phyloP scores from a whole-genome alignment of 495 filamentous ascomycete genomes.

The Aspergillus cavernicola region DNA sequence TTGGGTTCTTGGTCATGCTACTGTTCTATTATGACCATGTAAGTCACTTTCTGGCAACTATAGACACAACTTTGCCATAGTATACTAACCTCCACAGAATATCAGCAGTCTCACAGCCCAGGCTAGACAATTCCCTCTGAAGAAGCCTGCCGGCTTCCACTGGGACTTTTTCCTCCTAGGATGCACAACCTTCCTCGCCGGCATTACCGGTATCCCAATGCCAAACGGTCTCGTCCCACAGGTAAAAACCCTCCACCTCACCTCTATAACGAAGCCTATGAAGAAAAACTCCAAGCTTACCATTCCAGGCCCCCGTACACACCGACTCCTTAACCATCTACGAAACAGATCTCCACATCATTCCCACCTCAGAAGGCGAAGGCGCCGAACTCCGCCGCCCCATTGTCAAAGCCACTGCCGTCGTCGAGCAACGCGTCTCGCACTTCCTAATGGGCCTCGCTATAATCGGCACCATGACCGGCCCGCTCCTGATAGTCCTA shows the following conservation, averaged over 20 bases:
- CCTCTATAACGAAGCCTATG: no score
- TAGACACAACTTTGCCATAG: background rate
- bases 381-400: slow-evolving; percentile 51
- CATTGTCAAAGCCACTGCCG: slow-evolving; percentile 51
- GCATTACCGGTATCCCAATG: slow-evolving; percentile 73
- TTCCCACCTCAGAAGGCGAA: slow-evolving; percentile 44
- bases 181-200: slow-evolving; percentile 71
- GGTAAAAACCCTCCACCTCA: slow-evolving; percentile 1
- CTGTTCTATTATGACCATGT: slow-evolving; percentile 80
- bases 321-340: slow-evolving; percentile 48
- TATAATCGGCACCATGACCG: slow-evolving; percentile 77
- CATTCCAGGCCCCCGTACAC: slow-evolving; percentile 80
- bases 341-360: slow-evolving; percentile 58
- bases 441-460: slow-evolving; percentile 75
- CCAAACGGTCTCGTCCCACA: slow-evolving; percentile 87
- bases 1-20: slow-evolving; percentile 72
- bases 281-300: no score
- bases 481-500: slow-evolving; percentile 69
- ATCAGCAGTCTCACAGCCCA: slow-evolving; percentile 72
- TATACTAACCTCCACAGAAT: slow-evolving; percentile 35
- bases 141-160: slow-evolving; percentile 83
- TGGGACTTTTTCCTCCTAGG: slow-evolving; percentile 88
- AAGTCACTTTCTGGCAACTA: background rate
- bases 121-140: slow-evolving; percentile 77
- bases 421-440: slow-evolving; percentile 79